These are phyloP conservation scores for Taphrina communis DNA, from an alignment of 1,139 yeast genomes.

Conservation along the genomic window DNA sequence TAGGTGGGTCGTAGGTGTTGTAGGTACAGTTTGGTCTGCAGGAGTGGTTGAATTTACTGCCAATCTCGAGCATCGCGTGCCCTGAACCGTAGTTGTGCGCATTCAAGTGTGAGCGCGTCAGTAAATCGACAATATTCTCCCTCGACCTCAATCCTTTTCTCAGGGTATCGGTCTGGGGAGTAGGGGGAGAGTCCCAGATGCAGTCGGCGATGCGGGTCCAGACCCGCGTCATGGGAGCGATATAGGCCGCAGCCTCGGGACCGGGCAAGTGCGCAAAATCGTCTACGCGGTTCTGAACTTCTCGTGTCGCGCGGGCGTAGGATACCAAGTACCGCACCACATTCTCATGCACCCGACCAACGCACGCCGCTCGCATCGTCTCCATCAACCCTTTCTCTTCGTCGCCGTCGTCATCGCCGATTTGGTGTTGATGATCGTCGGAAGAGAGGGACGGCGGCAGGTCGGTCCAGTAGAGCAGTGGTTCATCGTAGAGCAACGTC, in stretches of 20 bases:
- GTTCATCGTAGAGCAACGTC: constrained; percentile 24
- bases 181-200: constrained; percentile 3
- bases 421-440: background rate
- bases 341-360: constrained; percentile 13
- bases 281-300: constrained; percentile 4
- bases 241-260: constrained; percentile 11
- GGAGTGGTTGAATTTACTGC: constrained; percentile 34
- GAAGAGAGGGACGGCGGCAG: background rate
- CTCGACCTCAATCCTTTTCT: constrained; percentile 4
- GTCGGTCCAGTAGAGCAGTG: constrained; percentile 31
- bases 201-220: constrained; percentile 11
- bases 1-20: constrained; percentile 6
- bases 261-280: constrained; percentile 24
- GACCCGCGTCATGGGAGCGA: constrained; percentile 27
- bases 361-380: constrained; percentile 19
- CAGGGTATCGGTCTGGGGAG: background rate
- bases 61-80: constrained; percentile 37
- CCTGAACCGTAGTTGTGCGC: constrained; percentile 24
- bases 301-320: constrained; percentile 15
- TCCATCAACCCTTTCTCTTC: too few species aligned
- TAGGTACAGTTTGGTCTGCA: constrained; percentile 35
- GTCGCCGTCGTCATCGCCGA: too few species aligned
- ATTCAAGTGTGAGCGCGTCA: constrained; percentile 34
- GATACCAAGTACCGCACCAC: constrained; percentile 21
- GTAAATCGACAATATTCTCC: constrained; percentile 17